Percentiles rank a stretch among this genome's conserved stretches.
Evolutionary conservation across 2,329 filamentous ascomycete species (phyloP).

Genomic region (Dactylellina leptospora): DNA sequence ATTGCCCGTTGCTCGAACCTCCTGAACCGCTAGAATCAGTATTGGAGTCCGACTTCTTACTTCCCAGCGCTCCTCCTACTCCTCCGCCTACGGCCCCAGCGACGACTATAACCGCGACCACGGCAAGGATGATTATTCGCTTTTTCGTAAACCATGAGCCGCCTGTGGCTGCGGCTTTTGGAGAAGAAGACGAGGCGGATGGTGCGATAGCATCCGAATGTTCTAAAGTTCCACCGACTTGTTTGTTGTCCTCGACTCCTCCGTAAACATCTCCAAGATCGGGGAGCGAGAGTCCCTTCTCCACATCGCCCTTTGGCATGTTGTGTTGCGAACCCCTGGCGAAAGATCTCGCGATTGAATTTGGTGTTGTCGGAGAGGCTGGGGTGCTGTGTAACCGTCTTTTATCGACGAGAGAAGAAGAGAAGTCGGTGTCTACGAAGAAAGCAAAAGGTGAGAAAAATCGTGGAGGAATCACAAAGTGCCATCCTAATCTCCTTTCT

Average conservation of each 20-base stretch:
- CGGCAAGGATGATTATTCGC: constrained; percentile 47
- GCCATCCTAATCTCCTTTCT: background rate
- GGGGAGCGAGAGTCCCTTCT: constrained; percentile 33
- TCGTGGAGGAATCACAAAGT: background rate
- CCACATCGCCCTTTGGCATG: constrained; percentile 40
- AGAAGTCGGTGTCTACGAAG: background rate
- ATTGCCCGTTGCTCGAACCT: background rate
- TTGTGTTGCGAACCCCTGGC: constrained; percentile 8
- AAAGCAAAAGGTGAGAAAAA: background rate
- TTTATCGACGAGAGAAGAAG: background rate
- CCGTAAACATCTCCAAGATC: constrained; percentile 41
- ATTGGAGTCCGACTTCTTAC: constrained; percentile 21
- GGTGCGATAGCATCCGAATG: constrained; percentile 25
- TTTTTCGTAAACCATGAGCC: constrained; percentile 51
- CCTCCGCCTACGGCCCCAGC: constrained; percentile 41
- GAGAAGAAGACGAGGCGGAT: constrained; percentile 21
- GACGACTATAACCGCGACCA: constrained; percentile 38
- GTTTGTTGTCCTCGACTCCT: constrained; percentile 37
- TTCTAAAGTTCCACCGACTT: constrained; percentile 21
- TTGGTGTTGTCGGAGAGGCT: constrained; percentile 31
- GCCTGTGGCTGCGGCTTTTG: constrained; percentile 7
- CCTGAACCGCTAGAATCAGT: background rate
- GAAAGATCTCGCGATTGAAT: too few relatives aligned
- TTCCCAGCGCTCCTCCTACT: constrained; percentile 31
- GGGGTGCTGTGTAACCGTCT: constrained; percentile 33